phyloP scores from a whole-genome alignment of 2,329 filamentous ascomycete genomes.

The Aureobasidium lini region DNA sequence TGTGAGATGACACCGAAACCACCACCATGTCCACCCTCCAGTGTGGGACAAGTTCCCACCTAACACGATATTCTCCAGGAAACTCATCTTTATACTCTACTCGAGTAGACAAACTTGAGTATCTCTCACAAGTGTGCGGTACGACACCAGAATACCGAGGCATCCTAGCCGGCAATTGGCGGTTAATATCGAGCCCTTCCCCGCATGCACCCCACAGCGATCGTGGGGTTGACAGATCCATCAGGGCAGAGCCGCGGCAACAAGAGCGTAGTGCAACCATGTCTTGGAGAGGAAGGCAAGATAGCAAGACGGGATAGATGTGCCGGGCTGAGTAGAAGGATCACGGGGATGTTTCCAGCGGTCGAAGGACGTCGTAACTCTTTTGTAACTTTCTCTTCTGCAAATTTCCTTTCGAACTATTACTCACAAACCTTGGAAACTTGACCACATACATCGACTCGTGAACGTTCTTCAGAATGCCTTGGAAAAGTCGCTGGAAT shows the following conservation, averaged over 20 bases:
- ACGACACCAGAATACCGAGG: neutral
- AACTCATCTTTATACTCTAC: too few relatives aligned
- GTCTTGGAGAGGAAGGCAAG: neutral
- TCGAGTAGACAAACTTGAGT: too few relatives aligned
- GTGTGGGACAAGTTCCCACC: too few relatives aligned
- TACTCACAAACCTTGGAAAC: neutral
- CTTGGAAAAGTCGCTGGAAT: conserved; percentile 44
- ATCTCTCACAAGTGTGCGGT: too few relatives aligned
- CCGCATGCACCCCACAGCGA: neutral
- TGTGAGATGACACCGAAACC: too few relatives aligned
- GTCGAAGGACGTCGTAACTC: neutral
- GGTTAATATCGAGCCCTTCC: neutral
- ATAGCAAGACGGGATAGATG: neutral
- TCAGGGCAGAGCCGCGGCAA: neutral
- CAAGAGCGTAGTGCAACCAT: neutral
- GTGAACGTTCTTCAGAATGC: conserved; percentile 32
- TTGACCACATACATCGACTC: neutral
- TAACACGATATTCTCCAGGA: too few relatives aligned
- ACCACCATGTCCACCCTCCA: too few relatives aligned
- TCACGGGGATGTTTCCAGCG: neutral
- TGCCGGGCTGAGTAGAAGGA: neutral
- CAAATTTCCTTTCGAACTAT: neutral
- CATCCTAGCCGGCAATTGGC: neutral
- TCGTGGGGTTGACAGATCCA: neutral
- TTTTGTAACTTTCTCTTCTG: neutral